Evolutionary conservation across 31 red algal species (phyloP).

Genomic region (Odonthalia washingtoniensis): DNA sequence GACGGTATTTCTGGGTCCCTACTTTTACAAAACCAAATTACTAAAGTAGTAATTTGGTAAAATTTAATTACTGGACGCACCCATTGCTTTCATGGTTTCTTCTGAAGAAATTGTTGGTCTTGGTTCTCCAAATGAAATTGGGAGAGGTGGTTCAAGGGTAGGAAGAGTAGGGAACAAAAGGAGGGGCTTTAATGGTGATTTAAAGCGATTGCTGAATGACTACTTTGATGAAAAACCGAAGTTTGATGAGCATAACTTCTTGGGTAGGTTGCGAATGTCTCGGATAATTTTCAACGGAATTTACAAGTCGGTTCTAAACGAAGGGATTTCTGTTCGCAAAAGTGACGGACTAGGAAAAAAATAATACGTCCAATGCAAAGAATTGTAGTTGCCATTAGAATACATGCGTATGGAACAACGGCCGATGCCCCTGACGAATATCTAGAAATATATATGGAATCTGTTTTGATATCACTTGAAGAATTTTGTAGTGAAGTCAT

Average conservation of each 20-base stretch:
- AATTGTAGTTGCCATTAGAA: constrained; percentile 21
- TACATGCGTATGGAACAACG: constrained; percentile 17
- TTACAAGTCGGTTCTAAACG: background rate
- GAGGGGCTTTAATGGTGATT: no score
- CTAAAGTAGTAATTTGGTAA: no score
- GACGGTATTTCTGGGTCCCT: no score
- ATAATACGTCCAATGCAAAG: constrained; percentile 22
- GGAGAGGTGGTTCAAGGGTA: no score
- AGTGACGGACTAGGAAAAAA: background rate
- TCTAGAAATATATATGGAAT: constrained; percentile 18
- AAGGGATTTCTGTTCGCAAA: background rate
- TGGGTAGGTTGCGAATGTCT: constrained; percentile 9
- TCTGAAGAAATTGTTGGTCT: no score
- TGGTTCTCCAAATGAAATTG: no score
- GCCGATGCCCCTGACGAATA: constrained; percentile 40
- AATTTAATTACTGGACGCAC: no score
- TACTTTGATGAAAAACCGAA: constrained; percentile 13
- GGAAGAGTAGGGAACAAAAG: no score
- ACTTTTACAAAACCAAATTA: no score
- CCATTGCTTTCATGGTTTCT: no score
- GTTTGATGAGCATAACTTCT: background rate
- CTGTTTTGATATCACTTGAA: constrained; percentile 35
- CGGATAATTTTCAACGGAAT: background rate
- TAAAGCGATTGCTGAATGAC: no score
- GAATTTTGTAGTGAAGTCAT: constrained; percentile 4